Evolutionary conservation across 176 grass and related monocot genomes (phyloP), one percentile per base, ranked within the genome.

Genomic region (Coix lacrymajobi): DNA sequence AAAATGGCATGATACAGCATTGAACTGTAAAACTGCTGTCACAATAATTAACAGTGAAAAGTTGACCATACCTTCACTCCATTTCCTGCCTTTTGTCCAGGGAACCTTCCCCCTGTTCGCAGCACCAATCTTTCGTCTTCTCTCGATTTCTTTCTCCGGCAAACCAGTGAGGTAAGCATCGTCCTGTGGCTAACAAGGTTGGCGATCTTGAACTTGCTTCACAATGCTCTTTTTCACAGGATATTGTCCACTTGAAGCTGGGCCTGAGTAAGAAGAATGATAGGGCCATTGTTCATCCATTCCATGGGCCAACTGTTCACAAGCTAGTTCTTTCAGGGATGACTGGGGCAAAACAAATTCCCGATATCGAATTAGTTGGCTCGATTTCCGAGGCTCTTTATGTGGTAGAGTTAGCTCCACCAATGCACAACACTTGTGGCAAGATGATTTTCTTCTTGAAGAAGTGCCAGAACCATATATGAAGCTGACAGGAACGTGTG

Each of bases 41-140:
- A 79, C 13, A 32, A 78, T 79, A 66, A 54, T 52, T 31, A 14
- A 12, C 11, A 31, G 44, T 13, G 45, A 49, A 32, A 85, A 16
- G 46, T 54, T 49, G 56, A 34, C 20, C 37, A 87, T 84, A 91
- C 90, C 93, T 88, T 88, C 34, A 65, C 76, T 88, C 66, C 87
- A 80, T 86, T 90, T 87, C 75, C 83, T 90, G 41, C 90, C 90
- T 81, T 95, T 92, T 40, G 77, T 92, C 96, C 96, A 98, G 67
- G 96, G 87, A 84, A 82, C 57, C 34, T 82, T 88, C 22, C 95
- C 90, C 87, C 86, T 95, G 73, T 98, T 98, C 61, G 88, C 87
- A 41, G 73, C 84, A 63, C 92, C 87, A 87, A 98, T 98, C 85
- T 93, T 98, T 41, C 56, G 67, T n/a, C 92, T 91, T 76, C 96